Evolutionary conservation across 495 filamentous ascomycete species (phyloP), one percentile per base, ranked within the genome.

Genomic region (Penicillium psychrofluorescens): DNA sequence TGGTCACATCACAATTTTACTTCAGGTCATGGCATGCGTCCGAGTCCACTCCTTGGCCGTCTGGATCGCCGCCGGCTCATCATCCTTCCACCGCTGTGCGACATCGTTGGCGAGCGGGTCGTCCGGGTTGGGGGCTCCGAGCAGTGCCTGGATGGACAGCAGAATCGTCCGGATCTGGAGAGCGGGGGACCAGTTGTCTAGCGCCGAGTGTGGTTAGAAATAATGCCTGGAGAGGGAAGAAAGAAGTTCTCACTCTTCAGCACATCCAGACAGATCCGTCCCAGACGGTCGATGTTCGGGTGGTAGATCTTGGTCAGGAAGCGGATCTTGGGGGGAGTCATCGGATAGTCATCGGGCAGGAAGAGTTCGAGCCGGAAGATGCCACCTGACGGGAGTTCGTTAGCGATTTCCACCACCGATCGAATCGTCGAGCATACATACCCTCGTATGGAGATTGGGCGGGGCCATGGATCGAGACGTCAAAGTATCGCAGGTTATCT

Each of bases 291-390:
- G 49, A 99, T 96, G 63, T 99, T 99, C 29, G 92, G 92, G 59
- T 99, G 92, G 63, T 95, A 99, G 63, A 99, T 99, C 67, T 95
- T 95, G 51, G 92, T 99, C 13, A 99, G 69, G 68, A 99, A 99
- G 33, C 92, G 85, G 51, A 99, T 95, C 72, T 96, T 95, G 10
- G 92, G 92, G 27, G 92, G 92, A 30, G 88, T 94, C 92, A 99
- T 99, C 8, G 92, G 92, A 59, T 99, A 99, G 67, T 99, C 92
- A 57, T 99, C 92, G 30, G 92, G 94, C n/a, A 99, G 76, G 69
- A 99, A 99, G 7, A 99, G 78, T 67, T 99, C 92, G 45, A 96
- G 88, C 61, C 90, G 89, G 76, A 99, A 99, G 52, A 95, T 79
- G 39, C 92, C 92, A 53, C 88, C 92, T 95, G 38, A 6, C 9